Evolutionary conservation across 495 filamentous ascomycete species (phyloP), one percentile per base, ranked within the genome.

Genomic region (Penicillium atrosanguineum): DNA sequence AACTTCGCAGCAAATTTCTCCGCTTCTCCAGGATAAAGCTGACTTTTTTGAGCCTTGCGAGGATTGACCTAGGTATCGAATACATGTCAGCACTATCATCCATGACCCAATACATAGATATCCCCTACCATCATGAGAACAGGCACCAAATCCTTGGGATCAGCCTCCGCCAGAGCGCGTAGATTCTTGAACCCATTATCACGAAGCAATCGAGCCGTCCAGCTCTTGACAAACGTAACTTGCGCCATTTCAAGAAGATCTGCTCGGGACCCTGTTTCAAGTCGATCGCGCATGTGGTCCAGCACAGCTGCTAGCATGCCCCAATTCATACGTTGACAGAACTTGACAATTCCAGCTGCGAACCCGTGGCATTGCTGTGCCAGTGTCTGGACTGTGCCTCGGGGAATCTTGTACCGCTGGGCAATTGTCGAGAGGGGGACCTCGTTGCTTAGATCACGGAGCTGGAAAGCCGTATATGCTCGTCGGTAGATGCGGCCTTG

Each of bases 381-480:
- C 11, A 92, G 73, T 19, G 76, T 87, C 60, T 94, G 89, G 5
- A 92, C 82, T 25, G 79, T 69, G 0, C 89, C 89, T 28, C 88
- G 81, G 8, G 85, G 82, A 46, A 83, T 81, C 18, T 81, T 79
- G 61, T 89, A 92, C 55, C 88, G 88, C 16, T 67, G 68, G 1
- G 89, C 83, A 31, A 94, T 87, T 1, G 73, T 64, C 48, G 88
- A 81, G 7, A 92, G 76, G 1, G 89, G 89, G 20, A 83, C 74
- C 53, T 92, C 89, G 60, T 91, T 92, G 68, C 88, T 90, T 29
- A 94, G 70, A 60, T 92, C 87, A 18, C 89, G 85, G 34, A 94
- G 81, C 62, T 92, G 90, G 41, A 94, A 80, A 11, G 89, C 87
- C 16, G 87, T 74, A 60, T 90, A 94, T 59, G 90, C 90, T 16